phyloP scores from a whole-genome alignment of 176 grass and related monocot species.

The Eragrostis nindensis region DNA sequence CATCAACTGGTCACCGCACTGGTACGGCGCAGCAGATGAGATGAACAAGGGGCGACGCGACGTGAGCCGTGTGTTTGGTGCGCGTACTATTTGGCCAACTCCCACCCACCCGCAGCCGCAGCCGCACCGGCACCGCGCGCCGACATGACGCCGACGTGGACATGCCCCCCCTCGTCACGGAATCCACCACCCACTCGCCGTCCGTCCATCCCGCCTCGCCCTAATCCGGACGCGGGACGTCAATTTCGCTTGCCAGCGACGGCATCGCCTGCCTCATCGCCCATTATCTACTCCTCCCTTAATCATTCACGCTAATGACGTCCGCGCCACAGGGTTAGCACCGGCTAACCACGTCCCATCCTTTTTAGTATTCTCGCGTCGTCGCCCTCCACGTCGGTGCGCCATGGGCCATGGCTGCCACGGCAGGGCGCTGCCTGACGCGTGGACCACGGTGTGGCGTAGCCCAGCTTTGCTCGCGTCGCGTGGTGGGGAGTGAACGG shows the following conservation, averaged over 20 bases:
- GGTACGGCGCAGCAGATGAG: neutral
- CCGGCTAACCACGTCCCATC: neutral
- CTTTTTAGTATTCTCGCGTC: neutral
- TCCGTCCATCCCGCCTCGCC: conserved; percentile 11
- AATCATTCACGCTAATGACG: conserved; percentile 38
- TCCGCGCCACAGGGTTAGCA: neutral
- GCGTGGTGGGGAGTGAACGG: neutral
- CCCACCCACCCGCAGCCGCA: neutral
- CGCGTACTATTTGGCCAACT: conserved; percentile 32
- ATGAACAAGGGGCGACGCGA: neutral
- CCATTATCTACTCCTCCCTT: neutral
- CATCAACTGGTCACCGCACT: neutral
- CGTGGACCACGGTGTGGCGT: conserved; percentile 1
- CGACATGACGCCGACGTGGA: conserved; percentile 61
- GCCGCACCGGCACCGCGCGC: neutral
- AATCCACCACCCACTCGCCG: neutral
- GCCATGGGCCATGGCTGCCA: neutral
- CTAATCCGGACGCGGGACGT: conserved; percentile 38
- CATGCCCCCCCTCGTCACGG: conserved; percentile 55
- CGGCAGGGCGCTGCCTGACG: conserved; percentile 11
- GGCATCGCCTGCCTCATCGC: conserved; percentile 5
- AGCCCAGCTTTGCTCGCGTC: neutral
- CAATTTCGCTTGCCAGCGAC: conserved; percentile 42
- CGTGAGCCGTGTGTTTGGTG: conserved; percentile 16
- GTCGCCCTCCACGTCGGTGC: too few relatives aligned